These are phyloP conservation scores for Cornus controversa DNA, from an alignment of 148 eudicot species.

Conservation along the genomic window DNA sequence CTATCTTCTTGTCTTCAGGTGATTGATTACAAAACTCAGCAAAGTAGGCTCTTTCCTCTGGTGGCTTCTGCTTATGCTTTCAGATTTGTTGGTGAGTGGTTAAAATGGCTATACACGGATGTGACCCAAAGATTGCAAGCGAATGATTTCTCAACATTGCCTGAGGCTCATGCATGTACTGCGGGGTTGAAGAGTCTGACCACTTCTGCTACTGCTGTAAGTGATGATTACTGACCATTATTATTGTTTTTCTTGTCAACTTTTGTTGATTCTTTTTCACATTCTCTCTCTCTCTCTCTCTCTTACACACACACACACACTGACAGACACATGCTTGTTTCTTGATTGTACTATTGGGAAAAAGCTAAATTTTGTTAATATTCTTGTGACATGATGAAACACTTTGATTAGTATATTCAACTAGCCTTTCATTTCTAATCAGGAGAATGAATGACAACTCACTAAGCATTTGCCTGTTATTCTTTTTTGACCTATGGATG, in stretches of 20 bases:
- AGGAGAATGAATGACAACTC: not conserved
- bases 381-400: not conserved
- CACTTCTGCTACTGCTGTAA: conserved; percentile 84
- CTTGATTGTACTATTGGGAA: not conserved
- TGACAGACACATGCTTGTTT: too few relatives aligned
- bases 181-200: conserved; percentile 97
- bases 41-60: conserved; percentile 92
- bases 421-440: not conserved
- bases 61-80: conserved; percentile 98
- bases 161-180: conserved; percentile 98
- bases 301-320: not conserved
- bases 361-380: not conserved
- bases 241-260: not conserved
- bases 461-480: not conserved
- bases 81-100: conserved; percentile 94
- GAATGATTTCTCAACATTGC: conserved; percentile 90
- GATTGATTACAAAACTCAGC: conserved; percentile 97
- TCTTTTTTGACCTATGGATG: not conserved
- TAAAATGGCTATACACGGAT: conserved; percentile 87
- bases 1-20: conserved; percentile 48
- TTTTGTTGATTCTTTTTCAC: not conserved
- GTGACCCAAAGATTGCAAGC: conserved; percentile 79
- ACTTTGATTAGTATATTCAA: not conserved
- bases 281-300: not conserved
- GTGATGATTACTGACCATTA: conserved; percentile 20